Percentiles rank a stretch among this genome's conserved stretches.
These are phyloP conservation scores for Fusarium circinatum DNA, from an alignment of 2,329 filamentous ascomycete species.

Conservation along the genomic window DNA sequence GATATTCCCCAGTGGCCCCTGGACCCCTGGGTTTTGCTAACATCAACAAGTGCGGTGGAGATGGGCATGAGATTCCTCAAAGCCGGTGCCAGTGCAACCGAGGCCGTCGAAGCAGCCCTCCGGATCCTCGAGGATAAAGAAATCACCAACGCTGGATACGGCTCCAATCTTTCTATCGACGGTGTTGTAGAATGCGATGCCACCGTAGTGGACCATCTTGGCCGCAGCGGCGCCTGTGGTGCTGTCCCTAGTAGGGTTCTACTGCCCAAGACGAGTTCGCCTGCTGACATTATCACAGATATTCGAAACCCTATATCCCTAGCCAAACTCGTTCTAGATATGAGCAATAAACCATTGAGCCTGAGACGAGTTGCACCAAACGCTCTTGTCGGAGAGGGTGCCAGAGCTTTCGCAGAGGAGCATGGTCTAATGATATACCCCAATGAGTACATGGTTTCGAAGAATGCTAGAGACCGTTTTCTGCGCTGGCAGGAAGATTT, in stretches of 20 bases:
- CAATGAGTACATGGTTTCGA: constrained; percentile 82
- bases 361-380: constrained; percentile 92
- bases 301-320: constrained; percentile 93
- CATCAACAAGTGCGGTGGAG: constrained; percentile 78
- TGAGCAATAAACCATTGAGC: constrained; percentile 79
- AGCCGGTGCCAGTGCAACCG: constrained; percentile 80
- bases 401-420: constrained; percentile 84
- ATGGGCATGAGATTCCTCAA: constrained; percentile 84
- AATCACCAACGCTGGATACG: constrained; percentile 96
- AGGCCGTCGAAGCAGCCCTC: constrained; percentile 91
- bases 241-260: constrained; percentile 81
- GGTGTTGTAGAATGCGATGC: constrained; percentile 95
- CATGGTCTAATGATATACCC: constrained; percentile 79
- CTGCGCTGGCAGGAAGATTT: constrained; percentile 82
- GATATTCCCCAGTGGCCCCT: constrained; percentile 46
- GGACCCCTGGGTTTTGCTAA: constrained; percentile 2
- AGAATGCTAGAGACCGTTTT: constrained; percentile 81
- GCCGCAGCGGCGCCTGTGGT: constrained; percentile 91
- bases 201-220: constrained; percentile 88
- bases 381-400: constrained; percentile 86
- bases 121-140: constrained; percentile 90
- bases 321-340: constrained; percentile 83
- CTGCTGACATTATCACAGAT: constrained; percentile 61
- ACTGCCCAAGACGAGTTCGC: not conserved
- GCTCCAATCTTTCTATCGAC: constrained; percentile 92